Percentiles rank a stretch among this genome's conserved stretches.
Conservation (phyloP, 768 basidiomycete species). For the Dacryopinax spathularia region DNA sequence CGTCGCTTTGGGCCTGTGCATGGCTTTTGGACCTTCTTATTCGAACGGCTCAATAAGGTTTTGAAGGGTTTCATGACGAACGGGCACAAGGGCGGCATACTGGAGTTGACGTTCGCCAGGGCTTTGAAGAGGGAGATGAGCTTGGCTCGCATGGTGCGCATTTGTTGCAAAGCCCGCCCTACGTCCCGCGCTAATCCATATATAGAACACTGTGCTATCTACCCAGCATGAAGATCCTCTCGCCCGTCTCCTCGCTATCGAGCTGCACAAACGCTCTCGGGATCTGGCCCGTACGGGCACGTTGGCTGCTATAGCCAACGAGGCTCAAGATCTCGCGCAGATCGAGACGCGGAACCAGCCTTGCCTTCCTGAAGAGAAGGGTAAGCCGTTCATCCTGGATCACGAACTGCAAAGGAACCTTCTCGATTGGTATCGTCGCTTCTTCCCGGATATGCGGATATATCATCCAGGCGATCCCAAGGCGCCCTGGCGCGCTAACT, state of each 20-base stretch:
- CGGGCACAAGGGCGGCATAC: background rate
- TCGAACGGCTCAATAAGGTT: conserved; percentile 1
- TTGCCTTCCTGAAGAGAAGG: background rate
- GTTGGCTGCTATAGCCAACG: background rate
- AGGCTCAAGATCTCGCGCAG: background rate
- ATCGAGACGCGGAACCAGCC: background rate
- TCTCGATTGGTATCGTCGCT: background rate
- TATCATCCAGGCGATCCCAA: background rate
- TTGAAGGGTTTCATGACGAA: background rate
- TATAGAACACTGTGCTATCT: background rate
- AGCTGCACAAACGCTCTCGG: background rate
- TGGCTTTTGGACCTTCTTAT: conserved; percentile 3
- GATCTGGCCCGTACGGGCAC: background rate
- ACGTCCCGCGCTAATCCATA: background rate
- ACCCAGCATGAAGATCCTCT: background rate
- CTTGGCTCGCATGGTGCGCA: background rate
- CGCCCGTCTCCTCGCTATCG: background rate
- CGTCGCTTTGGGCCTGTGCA: background rate
- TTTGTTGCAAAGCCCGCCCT: background rate
- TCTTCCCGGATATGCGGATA: background rate
- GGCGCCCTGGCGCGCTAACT: background rate
- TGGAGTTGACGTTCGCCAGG: conserved; percentile 14
- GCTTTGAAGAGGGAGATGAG: conserved; percentile 11
- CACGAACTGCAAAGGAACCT: background rate
- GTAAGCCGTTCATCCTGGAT: background rate